phyloP scores from a whole-genome alignment of 371 early-diverging fungal genomes.

The Gilbertella persicaria region DNA sequence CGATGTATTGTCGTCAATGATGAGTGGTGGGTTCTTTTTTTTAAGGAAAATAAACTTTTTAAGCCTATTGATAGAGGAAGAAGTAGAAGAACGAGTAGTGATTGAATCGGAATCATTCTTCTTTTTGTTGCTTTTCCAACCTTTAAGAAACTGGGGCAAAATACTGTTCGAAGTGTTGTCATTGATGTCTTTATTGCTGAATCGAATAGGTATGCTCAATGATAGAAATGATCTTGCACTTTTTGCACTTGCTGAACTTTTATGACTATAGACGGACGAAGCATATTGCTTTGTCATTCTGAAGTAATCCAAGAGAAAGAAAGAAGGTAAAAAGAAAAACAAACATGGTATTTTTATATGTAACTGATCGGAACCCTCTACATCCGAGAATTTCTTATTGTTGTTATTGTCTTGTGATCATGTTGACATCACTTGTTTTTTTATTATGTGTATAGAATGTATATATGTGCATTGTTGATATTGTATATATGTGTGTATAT shows the following conservation, averaged over 20 bases:
- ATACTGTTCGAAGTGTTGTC: constrained; percentile 10
- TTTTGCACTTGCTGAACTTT: constrained; percentile 45
- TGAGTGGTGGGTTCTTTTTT: constrained; percentile 1
- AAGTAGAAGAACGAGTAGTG: constrained; percentile 28
- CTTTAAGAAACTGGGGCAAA: constrained; percentile 32
- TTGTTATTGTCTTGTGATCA: constrained; percentile 8
- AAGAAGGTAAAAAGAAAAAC: constrained; percentile 18
- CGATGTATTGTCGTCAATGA: background rate
- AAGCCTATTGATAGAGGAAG: constrained; percentile 12
- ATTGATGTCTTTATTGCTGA: constrained; percentile 6
- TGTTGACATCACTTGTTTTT: constrained; percentile 1
- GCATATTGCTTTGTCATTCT: constrained; percentile 38
- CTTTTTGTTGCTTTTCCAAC: constrained; percentile 18
- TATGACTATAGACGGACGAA: constrained; percentile 45
- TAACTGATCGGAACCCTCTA: constrained; percentile 6
- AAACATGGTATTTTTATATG: background rate
- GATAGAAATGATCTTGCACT: constrained; percentile 45
- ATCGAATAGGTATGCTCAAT: constrained; percentile 18
- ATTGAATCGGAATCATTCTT: constrained; percentile 27
- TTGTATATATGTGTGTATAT: constrained; percentile 1
- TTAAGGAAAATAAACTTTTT: constrained; percentile 6
- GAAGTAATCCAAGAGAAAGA: constrained; percentile 18
- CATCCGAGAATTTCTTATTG: constrained; percentile 12
- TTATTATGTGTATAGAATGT: background rate
- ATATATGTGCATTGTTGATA: background rate